These are phyloP conservation scores for Salix dunnii DNA, from an alignment of 345 rosid genomes.

Conservation along the genomic window DNA sequence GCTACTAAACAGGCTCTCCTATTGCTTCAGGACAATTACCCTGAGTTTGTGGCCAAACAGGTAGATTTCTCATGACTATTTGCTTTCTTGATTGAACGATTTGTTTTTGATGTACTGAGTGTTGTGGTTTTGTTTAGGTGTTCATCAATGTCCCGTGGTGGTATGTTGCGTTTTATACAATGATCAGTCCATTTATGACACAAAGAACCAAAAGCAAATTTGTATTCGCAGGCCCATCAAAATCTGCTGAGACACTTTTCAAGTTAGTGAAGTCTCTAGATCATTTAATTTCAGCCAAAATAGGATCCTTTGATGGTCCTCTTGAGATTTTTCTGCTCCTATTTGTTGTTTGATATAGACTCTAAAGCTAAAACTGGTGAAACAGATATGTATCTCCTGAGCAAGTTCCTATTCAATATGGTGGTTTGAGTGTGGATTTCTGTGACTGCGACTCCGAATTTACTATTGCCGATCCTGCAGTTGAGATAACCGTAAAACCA, in stretches of 20 bases:
- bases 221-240: slow-evolving; percentile 78
- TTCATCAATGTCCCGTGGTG: slow-evolving; percentile 98
- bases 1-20: slow-evolving; percentile 80
- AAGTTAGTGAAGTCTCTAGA: slow-evolving; percentile 41
- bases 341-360: neutral
- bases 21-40: slow-evolving; percentile 89
- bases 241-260: slow-evolving; percentile 75
- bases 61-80: slow-evolving; percentile 24
- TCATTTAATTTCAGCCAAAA: neutral
- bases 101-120: neutral
- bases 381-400: slow-evolving; percentile 73
- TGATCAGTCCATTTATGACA: slow-evolving; percentile 80
- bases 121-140: slow-evolving; percentile 38
- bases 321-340: too few relatives aligned
- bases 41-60: slow-evolving; percentile 92
- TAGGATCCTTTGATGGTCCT: neutral
- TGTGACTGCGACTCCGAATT: slow-evolving; percentile 83
- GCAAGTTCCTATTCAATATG: slow-evolving; percentile 84
- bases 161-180: slow-evolving; percentile 75
- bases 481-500: slow-evolving; percentile 64
- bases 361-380: neutral
- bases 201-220: slow-evolving; percentile 95
- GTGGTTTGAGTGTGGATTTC: slow-evolving; percentile 78
- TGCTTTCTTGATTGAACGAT: neutral
- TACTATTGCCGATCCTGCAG: slow-evolving; percentile 59